Percentiles rank a stretch among this genome's conserved stretches.
These are phyloP conservation scores for Cryptococcus sp. DNA, from an alignment of 1,284 basidiomycete genomes.

Conservation along the genomic window DNA sequence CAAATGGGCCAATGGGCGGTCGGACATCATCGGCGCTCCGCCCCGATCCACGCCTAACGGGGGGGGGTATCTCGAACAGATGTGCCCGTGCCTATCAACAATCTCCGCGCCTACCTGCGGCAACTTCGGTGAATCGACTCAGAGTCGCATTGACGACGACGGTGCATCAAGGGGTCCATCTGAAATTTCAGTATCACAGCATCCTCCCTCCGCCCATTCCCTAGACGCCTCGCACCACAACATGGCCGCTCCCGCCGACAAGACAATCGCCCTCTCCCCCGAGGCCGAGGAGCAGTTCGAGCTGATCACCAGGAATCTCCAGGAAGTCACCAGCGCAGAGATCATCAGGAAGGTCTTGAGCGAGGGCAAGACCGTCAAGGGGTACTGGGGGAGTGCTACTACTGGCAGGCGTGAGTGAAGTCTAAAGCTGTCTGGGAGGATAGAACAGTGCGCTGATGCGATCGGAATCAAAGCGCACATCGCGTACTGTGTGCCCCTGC, in stretches of 20 bases:
- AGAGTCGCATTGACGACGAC: no score
- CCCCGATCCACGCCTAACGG: not conserved
- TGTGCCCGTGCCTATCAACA: no score
- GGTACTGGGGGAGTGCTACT: slow-evolving; percentile 91
- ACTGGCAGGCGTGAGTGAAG: slow-evolving; percentile 80
- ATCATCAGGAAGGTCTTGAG: slow-evolving; percentile 75
- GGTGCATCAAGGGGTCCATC: not conserved
- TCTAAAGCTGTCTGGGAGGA: not conserved
- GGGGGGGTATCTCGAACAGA: no score
- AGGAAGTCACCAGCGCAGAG: slow-evolving; percentile 86
- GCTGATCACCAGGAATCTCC: slow-evolving; percentile 79
- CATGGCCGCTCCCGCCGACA: slow-evolving; percentile 24
- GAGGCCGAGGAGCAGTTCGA: slow-evolving; percentile 65
- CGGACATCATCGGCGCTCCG: slow-evolving; percentile 1
- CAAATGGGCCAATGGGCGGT: not conserved
- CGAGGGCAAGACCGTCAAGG: slow-evolving; percentile 71
- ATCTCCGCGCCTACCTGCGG: no score
- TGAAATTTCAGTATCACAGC: not conserved
- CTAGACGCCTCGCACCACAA: slow-evolving; percentile 2
- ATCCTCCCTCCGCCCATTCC: not conserved
- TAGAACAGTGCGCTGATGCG: slow-evolving; percentile 7
- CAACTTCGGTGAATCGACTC: not conserved
- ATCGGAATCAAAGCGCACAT: slow-evolving; percentile 68
- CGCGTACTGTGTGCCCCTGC: slow-evolving; percentile 92
- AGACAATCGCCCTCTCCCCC: slow-evolving; percentile 32